Conservation (phyloP, 169 alveolate genomes). For the Eimeria tenella region DNA sequence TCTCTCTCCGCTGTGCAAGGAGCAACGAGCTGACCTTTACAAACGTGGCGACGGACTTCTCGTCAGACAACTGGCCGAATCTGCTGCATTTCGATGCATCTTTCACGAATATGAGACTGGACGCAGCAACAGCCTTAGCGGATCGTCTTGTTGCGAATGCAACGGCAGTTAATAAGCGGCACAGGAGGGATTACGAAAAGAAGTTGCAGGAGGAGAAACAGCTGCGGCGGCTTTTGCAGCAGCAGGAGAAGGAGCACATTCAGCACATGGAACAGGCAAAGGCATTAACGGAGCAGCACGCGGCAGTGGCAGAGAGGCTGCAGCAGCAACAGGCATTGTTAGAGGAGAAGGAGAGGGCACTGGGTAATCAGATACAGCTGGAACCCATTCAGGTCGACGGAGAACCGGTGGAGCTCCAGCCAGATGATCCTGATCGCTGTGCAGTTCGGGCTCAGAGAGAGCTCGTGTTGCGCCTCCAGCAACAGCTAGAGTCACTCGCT, state of each 20-base stretch:
- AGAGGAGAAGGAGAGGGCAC: slow-evolving; percentile 45
- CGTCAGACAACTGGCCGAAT: slow-evolving; percentile 89
- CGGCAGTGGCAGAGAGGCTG: slow-evolving; percentile 75
- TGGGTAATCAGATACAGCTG: slow-evolving; percentile 51
- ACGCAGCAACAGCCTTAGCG: slow-evolving; percentile 89
- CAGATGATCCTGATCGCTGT: slow-evolving; percentile 60
- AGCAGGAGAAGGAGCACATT: slow-evolving; percentile 52
- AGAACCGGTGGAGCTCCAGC: slow-evolving; percentile 9
- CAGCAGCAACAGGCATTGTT: slow-evolving; percentile 49
- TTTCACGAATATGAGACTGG: slow-evolving; percentile 89
- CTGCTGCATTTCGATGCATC: slow-evolving; percentile 88
- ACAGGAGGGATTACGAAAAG: slow-evolving; percentile 60
- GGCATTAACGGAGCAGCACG: slow-evolving; percentile 51
- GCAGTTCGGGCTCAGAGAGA: slow-evolving; percentile 73
- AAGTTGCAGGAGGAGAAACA: slow-evolving; percentile 73
- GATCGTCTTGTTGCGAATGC: slow-evolving; percentile 85
- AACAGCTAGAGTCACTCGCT: slow-evolving; percentile 58
- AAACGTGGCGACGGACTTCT: slow-evolving; percentile 85
- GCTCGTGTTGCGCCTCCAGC: slow-evolving; percentile 58
- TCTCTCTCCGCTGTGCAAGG: slow-evolving; percentile 89
- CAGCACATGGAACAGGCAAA: slow-evolving; percentile 67
- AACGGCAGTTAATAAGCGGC: slow-evolving; percentile 79
- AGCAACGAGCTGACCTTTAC: slow-evolving; percentile 88
- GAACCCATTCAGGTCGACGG: slow-evolving; percentile 73
- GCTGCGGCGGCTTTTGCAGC: slow-evolving; percentile 71